These are phyloP conservation scores for Xylaria digitata DNA, from an alignment of 2,329 filamentous ascomycete genomes.

Conservation along the genomic window DNA sequence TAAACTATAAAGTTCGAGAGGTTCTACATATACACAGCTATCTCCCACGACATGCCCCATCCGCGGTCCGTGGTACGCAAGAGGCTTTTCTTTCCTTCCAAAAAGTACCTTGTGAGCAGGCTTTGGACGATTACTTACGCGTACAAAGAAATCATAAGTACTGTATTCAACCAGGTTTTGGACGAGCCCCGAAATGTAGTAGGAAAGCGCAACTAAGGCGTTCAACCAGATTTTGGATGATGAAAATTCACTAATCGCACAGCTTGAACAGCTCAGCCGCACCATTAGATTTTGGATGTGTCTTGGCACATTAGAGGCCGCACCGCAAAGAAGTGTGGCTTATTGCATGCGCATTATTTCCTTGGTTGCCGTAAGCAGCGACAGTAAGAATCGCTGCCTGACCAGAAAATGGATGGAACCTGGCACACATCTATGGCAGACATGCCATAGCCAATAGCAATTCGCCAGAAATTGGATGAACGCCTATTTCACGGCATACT, in stretches of 20 bases:
- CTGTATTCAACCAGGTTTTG: background rate
- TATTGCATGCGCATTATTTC: background rate
- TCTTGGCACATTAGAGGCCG: background rate
- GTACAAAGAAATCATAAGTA: background rate
- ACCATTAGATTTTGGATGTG: constrained; percentile 6
- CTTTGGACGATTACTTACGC: background rate
- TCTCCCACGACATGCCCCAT: background rate
- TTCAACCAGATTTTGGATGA: too few species aligned
- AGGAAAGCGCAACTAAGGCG: too few species aligned
- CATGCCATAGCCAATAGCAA: constrained; percentile 1
- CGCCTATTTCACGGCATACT: background rate
- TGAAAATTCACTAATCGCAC: background rate
- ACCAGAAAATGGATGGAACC: constrained; percentile 11
- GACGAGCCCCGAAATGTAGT: background rate
- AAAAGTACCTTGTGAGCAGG: background rate
- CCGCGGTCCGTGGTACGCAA: background rate
- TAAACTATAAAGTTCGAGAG: background rate
- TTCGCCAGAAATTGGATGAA: constrained; percentile 12
- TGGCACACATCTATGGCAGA: background rate
- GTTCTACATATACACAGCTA: constrained; percentile 2
- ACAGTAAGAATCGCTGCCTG: background rate
- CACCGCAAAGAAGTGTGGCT: background rate
- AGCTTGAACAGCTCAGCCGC: background rate
- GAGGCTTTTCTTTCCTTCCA: too few species aligned
- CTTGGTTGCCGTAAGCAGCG: too few species aligned